phyloP scores from a whole-genome alignment of 2,329 filamentous ascomycete genomes.

The Albophoma yamanashiensis region DNA sequence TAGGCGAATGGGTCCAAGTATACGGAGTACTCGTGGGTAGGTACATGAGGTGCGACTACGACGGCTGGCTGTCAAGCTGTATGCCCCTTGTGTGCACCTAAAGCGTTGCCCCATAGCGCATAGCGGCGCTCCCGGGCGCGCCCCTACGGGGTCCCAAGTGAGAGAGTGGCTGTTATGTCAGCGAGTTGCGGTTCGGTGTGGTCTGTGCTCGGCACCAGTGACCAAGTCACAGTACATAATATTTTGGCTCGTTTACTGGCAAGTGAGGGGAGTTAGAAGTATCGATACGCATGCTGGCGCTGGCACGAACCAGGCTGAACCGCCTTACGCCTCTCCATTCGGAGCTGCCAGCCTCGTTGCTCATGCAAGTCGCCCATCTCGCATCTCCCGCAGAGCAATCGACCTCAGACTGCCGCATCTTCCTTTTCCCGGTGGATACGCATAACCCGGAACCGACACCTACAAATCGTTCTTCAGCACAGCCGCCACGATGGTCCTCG shows the following conservation, averaged over 20 bases:
- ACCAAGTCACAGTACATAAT: slow-evolving; percentile 12
- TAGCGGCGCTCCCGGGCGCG: too few relatives aligned
- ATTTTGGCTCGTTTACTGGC: background rate
- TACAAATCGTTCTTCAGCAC: slow-evolving; percentile 2
- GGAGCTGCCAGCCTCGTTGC: slow-evolving; percentile 2
- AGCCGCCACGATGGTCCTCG: slow-evolving; percentile 77
- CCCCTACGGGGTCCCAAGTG: too few relatives aligned
- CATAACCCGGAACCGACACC: background rate
- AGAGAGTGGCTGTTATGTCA: too few relatives aligned
- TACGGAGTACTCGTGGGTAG: too few relatives aligned
- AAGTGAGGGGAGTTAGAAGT: background rate
- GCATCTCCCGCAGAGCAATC: background rate
- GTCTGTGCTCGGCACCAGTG: background rate
- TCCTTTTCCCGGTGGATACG: background rate
- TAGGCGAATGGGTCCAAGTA: too few relatives aligned
- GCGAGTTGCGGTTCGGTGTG: too few relatives aligned
- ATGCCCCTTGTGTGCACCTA: too few relatives aligned
- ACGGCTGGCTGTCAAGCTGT: too few relatives aligned
- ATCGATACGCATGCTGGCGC: background rate
- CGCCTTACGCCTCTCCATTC: slow-evolving; percentile 25
- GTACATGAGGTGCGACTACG: too few relatives aligned
- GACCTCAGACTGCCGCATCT: background rate
- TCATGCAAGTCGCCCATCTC: slow-evolving; percentile 1
- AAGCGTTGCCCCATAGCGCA: too few relatives aligned
- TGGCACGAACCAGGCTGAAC: slow-evolving; percentile 31